Evolutionary conservation across 441 rosid species (phyloP), one percentile per base, ranked within the genome.

Genomic region (Iberis amara): DNA sequence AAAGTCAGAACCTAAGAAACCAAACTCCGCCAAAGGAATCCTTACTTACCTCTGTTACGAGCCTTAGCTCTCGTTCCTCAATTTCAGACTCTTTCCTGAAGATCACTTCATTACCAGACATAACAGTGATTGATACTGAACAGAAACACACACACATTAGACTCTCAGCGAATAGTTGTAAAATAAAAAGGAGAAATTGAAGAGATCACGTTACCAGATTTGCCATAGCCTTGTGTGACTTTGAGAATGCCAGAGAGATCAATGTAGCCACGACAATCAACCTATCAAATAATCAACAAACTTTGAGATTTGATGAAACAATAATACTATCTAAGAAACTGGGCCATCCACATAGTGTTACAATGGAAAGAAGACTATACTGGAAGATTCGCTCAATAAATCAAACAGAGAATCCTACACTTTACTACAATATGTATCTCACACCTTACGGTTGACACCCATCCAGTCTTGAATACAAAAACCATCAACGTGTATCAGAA

Each of bases 191-290:
- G 21, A 18, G 21, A 18, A 18, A 18, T 18, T 18, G 21, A 18
- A 18, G 21, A 18, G 21, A 18, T 18, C 21, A 18, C 21, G 21
- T 38, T 78, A 82, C 94, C 87, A n/a, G 31, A 57, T 64, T 72
- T 56, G 52, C 82, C 86, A 69, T 69, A 79, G 53, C 81, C 70
- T 46, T 73, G 71, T 12, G 69, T 74, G 27, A 85, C 90, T 72
- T 74, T 76, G 73, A 85, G 65, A 23, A 74, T 54, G 55, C 88
- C 82, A 50, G 78, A 48, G 28, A 82, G 82, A 57, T 77, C 78
- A 44, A 79, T 58, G 71, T 68, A 79, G 44, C 95, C 87, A 57
- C 49, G 31, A 53, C 47, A 44, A 54, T 80, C 73, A 59, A 77
- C 95, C 95, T 85, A 57, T 12, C 57, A 45, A 32, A 12, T 39